phyloP scores from a whole-genome alignment of 495 filamentous ascomycete genomes.

The Lasiosphaeriaceae sp. region DNA sequence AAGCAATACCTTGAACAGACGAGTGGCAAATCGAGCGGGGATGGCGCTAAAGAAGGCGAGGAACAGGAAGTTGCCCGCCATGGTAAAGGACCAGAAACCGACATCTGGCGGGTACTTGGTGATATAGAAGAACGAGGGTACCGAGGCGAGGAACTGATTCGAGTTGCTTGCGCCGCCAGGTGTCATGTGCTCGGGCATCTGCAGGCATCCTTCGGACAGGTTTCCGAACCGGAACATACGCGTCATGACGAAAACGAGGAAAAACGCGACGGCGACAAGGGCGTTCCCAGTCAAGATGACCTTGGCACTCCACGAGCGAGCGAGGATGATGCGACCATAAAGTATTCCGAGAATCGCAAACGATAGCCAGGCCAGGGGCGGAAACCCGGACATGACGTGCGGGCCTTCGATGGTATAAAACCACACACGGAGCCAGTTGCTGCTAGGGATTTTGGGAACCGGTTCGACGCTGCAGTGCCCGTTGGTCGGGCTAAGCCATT shows the following conservation, averaged over 20 bases:
- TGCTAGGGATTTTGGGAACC: conserved; percentile 3
- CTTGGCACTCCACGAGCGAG: conserved; percentile 18
- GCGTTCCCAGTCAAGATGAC: conserved; percentile 21
- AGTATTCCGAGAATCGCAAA: conserved; percentile 34
- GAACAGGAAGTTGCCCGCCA: conserved; percentile 27
- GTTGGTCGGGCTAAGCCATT: conserved; percentile 27
- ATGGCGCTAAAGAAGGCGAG: conserved; percentile 25
- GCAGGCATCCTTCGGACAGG: conserved; percentile 31
- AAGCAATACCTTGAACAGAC: conserved; percentile 19
- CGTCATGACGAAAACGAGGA: conserved; percentile 20
- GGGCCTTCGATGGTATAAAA: conserved; percentile 15
- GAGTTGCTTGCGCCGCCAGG: neutral
- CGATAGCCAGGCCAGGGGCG: conserved; percentile 33
- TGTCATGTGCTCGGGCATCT: conserved; percentile 24
- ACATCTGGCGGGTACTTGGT: conserved; percentile 36
- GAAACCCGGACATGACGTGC: conserved; percentile 25
- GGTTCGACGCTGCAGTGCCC: conserved; percentile 22
- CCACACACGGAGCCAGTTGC: conserved; percentile 21
- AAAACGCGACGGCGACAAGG: conserved; percentile 15
- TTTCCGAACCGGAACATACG: conserved; percentile 29
- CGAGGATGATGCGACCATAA: conserved; percentile 31
- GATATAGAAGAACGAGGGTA: conserved; percentile 31
- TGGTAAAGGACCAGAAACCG: conserved; percentile 30
- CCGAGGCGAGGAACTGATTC: conserved; percentile 30
- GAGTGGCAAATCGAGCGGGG: conserved; percentile 14